A percentile compares a stretch with the other conserved stretches of the same genome.
These are phyloP conservation scores for Styphnolobium japonicum DNA, from an alignment of 306 rosid species.

Conservation along the genomic window DNA sequence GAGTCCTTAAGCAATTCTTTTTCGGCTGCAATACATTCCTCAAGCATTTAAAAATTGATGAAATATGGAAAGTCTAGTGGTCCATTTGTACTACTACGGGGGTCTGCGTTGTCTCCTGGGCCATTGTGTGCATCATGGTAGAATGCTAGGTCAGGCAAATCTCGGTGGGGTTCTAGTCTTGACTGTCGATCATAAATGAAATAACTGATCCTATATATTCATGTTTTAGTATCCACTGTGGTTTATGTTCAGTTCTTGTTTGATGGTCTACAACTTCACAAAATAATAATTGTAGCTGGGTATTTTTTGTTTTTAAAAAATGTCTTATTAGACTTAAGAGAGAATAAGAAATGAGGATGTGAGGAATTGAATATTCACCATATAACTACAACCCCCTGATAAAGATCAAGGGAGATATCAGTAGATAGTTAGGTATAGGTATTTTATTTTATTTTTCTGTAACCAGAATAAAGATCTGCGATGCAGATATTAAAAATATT, in stretches of 20 bases:
- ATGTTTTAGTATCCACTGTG: background rate
- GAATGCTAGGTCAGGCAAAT: conserved; percentile 5
- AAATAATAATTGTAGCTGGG: background rate
- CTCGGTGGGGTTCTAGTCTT: conserved; percentile 9
- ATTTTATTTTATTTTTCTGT: no score
- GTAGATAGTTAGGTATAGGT: no score
- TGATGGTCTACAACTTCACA: background rate
- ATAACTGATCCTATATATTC: background rate
- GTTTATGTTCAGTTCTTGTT: background rate
- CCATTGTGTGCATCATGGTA: background rate
- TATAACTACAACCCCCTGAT: no score
- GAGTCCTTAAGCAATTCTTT: background rate
- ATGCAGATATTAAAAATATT: background rate
- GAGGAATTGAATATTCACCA: no score
- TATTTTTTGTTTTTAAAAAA: no score
- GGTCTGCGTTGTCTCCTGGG: background rate
- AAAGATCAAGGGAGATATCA: no score
- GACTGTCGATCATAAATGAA: conserved; percentile 3
- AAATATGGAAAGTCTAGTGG: conserved; percentile 2
- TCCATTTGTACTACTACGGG: background rate
- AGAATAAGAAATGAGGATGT: no score
- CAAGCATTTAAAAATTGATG: background rate
- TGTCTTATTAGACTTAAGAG: no score
- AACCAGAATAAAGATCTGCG: no score
- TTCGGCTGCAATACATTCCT: conserved; percentile 7